Conservation (phyloP, 805 yeast species). For the Cyberlindnera meyerae region DNA sequence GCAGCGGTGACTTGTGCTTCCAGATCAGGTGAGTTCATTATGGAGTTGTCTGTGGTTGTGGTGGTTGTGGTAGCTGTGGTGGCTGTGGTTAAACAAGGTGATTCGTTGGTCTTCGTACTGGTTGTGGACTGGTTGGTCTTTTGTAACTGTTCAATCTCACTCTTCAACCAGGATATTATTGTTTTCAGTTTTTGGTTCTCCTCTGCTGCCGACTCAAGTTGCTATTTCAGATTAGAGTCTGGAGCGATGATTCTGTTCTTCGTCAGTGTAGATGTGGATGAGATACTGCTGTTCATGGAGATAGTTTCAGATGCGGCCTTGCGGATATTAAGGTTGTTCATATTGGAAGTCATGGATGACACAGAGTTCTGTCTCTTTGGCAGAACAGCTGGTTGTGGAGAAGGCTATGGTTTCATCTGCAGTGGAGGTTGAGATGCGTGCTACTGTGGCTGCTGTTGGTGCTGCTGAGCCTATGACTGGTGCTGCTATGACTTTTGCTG, state of each 20-base stretch:
- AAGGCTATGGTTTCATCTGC: not conserved
- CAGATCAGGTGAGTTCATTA: not conserved
- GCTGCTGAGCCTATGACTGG: conserved; percentile 1
- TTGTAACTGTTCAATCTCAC: conserved; percentile 32
- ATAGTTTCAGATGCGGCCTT: conserved; percentile 9
- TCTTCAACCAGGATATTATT: conserved; percentile 35
- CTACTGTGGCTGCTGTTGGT: conserved; percentile 1
- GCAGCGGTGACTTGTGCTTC: conserved; percentile 7
- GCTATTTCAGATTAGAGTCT: conserved; percentile 19
- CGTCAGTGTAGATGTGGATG: not conserved
- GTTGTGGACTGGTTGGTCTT: not conserved
- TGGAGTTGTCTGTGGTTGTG: not conserved
- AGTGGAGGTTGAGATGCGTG: too few relatives aligned
- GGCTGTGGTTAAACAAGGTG: not conserved
- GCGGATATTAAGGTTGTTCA: conserved; percentile 15
- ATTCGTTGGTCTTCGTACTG: too few relatives aligned
- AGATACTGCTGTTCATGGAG: not conserved
- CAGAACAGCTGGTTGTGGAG: not conserved
- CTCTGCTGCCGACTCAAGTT: conserved; percentile 37
- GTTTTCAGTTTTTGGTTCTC: conserved; percentile 41
- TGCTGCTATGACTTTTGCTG: conserved; percentile 6
- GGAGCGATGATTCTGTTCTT: not conserved
- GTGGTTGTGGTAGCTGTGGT: not conserved
- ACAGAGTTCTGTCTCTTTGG: conserved; percentile 10
- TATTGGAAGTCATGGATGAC: conserved; percentile 13